Base-by-base conservation (phyloP, 129 eudicot genomes). In the Escallonia herrerae region DNA sequence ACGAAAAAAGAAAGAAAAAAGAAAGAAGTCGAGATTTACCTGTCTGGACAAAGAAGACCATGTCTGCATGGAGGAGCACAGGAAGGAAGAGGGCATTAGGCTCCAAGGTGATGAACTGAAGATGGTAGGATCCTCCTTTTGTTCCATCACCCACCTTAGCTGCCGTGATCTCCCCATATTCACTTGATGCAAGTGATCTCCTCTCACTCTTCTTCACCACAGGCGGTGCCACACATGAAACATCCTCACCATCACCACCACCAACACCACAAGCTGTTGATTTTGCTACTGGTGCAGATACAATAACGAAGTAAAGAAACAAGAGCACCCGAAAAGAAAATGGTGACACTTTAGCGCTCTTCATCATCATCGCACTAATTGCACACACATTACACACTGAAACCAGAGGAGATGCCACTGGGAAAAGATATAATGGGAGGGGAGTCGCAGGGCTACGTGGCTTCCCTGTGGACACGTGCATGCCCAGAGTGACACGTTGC, bases 21-120 rank as follows among this genome's bases (percentile, higher is more conserved):
- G 33, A 22, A 22, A 22, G 33, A 22, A 11, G 3, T 49, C 3
- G 14, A 54, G 43, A 3, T 2, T 41, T 75, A 91, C 97, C 96
- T 62, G 98, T 74, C 12, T 85, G 83, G 71, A 91, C 98, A 75
- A 83, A 88, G 73, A 91, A 74, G n/a, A 88, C 70, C 96, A 85
- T 91, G 58, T 91, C 84, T 2, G 86, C 77, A 61, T 88, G 82
- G 50, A 91, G 82, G 62, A 85, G 66, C 43, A 74, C 89, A 50
- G 98, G 98, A 15, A 91, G 85, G 49, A 91, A 84, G 22, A 88
- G 75, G 4, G 98, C 64, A 15, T 74, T 66, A 7, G 96, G 89
- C 70, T 88, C 87, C 88, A 91, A 59, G 8, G 77, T 80, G 64
- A 91, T 85, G 76, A 85, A 80, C 56, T 88, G 96, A 48, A 91